phyloP scores from a whole-genome alignment of 2,329 filamentous ascomycete species.

The Clarireedia sp. region DNA sequence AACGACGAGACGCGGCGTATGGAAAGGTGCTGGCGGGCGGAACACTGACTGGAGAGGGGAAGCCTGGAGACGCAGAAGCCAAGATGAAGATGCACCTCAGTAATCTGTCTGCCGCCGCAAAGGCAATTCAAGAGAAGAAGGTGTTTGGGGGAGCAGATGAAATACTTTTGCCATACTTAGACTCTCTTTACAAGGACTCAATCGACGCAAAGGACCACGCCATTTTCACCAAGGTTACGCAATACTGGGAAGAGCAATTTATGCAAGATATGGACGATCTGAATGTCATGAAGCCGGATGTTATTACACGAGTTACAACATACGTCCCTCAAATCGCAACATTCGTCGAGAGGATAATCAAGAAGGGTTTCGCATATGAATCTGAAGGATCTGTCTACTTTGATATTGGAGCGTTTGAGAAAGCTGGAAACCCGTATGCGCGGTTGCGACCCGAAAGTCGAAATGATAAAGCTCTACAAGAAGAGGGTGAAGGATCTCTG shows the following conservation, averaged over 20 bases:
- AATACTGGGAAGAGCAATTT: slow-evolving; percentile 81
- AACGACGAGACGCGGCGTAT: slow-evolving; percentile 45
- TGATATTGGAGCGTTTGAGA: slow-evolving; percentile 40
- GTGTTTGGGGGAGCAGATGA: slow-evolving; percentile 51
- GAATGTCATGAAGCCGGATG: slow-evolving; percentile 76
- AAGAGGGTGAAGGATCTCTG: slow-evolving; percentile 83
- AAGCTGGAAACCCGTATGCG: slow-evolving; percentile 76
- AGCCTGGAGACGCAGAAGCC: slow-evolving; percentile 51
- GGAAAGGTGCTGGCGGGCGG: slow-evolving; percentile 47
- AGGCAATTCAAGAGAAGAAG: slow-evolving; percentile 40
- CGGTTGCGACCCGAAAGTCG: slow-evolving; percentile 77
- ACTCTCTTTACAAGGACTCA: slow-evolving; percentile 56
- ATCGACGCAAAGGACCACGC: slow-evolving; percentile 55
- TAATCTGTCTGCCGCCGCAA: slow-evolving; percentile 34
- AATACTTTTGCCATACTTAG: slow-evolving; percentile 75
- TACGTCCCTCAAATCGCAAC: slow-evolving; percentile 80
- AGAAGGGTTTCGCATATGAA: slow-evolving; percentile 80
- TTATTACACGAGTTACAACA: slow-evolving; percentile 83
- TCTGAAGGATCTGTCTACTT: slow-evolving; percentile 55
- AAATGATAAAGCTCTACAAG: slow-evolving; percentile 73
- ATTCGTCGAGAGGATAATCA: slow-evolving; percentile 67
- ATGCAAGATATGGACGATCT: slow-evolving; percentile 79
- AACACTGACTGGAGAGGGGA: slow-evolving; percentile 47
- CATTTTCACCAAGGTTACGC: slow-evolving; percentile 81
- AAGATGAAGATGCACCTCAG: slow-evolving; percentile 69